phyloP scores from a whole-genome alignment of 495 filamentous ascomycete genomes.

The Chlorociboria aeruginascens region DNA sequence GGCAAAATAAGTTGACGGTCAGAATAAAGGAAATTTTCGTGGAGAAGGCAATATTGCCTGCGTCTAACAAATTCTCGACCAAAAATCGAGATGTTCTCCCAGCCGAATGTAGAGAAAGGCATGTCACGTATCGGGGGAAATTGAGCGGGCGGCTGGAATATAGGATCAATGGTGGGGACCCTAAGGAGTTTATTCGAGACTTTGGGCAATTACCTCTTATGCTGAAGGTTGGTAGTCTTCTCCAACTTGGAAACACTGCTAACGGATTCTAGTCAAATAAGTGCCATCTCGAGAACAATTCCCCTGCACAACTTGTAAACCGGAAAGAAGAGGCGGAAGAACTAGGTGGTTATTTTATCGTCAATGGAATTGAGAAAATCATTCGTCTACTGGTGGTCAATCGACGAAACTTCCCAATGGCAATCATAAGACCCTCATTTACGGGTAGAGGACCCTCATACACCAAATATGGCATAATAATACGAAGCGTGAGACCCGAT shows the following conservation, averaged over 20 bases:
- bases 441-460: slow-evolving; percentile 72
- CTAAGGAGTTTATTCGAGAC: slow-evolving; percentile 67
- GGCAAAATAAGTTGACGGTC: slow-evolving; percentile 60
- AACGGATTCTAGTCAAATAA: slow-evolving; percentile 52
- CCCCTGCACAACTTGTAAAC: slow-evolving; percentile 68
- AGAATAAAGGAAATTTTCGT: slow-evolving; percentile 66
- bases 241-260: background rate
- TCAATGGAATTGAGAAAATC: slow-evolving; percentile 94
- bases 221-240: slow-evolving; percentile 50
- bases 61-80: slow-evolving; percentile 66
- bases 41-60: slow-evolving; percentile 61
- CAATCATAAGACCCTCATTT: slow-evolving; percentile 83
- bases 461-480: slow-evolving; percentile 78
- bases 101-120: slow-evolving; percentile 86
- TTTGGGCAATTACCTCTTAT: slow-evolving; percentile 86
- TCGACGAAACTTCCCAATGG: slow-evolving; percentile 86
- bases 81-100: slow-evolving; percentile 75
- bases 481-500: slow-evolving; percentile 84
- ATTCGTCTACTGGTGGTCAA: slow-evolving; percentile 85
- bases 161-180: slow-evolving; percentile 73
- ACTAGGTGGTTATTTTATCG: slow-evolving; percentile 84
- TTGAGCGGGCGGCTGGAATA: slow-evolving; percentile 71
- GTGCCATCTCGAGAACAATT: slow-evolving; percentile 78
- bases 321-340: slow-evolving; percentile 91
- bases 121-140: slow-evolving; percentile 83